These are phyloP conservation scores for Actinomortierella wolfii DNA, from an alignment of 371 early-diverging fungal species.

Conservation along the genomic window DNA sequence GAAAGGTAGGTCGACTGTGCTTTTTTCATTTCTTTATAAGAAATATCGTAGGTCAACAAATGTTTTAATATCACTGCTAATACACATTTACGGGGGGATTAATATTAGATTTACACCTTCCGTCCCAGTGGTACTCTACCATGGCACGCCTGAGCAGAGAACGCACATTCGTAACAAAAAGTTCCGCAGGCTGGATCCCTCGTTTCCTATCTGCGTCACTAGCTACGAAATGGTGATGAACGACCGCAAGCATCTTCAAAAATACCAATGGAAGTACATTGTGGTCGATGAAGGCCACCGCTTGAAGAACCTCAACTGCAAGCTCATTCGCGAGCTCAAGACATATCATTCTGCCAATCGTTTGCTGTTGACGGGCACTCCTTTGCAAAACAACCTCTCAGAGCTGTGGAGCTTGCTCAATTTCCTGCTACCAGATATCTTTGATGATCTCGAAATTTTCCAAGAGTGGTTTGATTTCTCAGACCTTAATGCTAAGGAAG, in stretches of 20 bases:
- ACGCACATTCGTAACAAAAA: slow-evolving; percentile 75
- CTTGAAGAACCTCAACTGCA: slow-evolving; percentile 92
- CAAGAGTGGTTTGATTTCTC: slow-evolving; percentile 88
- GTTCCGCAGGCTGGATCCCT: slow-evolving; percentile 55
- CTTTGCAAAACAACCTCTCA: slow-evolving; percentile 92
- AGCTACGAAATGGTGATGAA: slow-evolving; percentile 93
- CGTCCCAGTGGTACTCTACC: slow-evolving; percentile 91
- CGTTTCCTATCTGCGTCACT: slow-evolving; percentile 86
- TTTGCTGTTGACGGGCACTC: slow-evolving; percentile 91
- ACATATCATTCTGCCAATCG: slow-evolving; percentile 84
- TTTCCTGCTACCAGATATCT: slow-evolving; percentile 90
- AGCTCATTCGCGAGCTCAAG: slow-evolving; percentile 86
- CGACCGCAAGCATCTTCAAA: slow-evolving; percentile 73
- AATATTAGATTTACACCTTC: slow-evolving; percentile 82
- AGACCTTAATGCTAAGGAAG: slow-evolving; percentile 70
- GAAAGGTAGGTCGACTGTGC: slow-evolving; percentile 57
- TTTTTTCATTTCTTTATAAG: too few relatives aligned
- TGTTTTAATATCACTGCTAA: background rate
- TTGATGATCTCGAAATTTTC: slow-evolving; percentile 84
- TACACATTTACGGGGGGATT: background rate
- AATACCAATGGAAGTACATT: slow-evolving; percentile 85
- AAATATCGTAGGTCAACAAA: too few relatives aligned
- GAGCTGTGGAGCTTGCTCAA: slow-evolving; percentile 96
- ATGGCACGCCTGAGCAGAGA: slow-evolving; percentile 84
- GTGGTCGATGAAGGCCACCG: slow-evolving; percentile 97